phyloP scores from a whole-genome alignment of 2,329 filamentous ascomycete genomes.

The Pseudocercospora eumusae region DNA sequence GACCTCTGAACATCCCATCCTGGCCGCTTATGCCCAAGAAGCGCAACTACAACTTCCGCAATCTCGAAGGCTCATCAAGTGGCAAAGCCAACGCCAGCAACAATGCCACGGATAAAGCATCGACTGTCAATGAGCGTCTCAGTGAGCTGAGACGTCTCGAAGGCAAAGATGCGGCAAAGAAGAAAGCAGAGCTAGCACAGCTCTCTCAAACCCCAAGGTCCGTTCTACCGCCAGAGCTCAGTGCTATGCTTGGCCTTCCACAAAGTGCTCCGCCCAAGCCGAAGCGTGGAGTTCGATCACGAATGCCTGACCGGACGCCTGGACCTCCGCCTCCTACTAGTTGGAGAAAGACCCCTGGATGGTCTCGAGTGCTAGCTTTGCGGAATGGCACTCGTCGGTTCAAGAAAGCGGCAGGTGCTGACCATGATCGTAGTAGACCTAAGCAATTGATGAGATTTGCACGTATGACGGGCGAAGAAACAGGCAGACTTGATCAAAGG shows the following conservation, averaged over 20 bases:
- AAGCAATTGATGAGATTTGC: constrained; percentile 33
- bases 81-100: constrained; percentile 41
- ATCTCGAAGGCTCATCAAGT: constrained; percentile 42
- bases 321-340: constrained; percentile 52
- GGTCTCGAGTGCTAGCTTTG: constrained; percentile 25
- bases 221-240: constrained; percentile 46
- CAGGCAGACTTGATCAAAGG: constrained; percentile 1
- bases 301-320: constrained; percentile 41
- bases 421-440: constrained; percentile 32
- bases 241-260: constrained; percentile 48
- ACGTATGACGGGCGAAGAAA: constrained; percentile 24
- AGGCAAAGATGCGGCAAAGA: constrained; percentile 38
- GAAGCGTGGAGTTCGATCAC: constrained; percentile 43
- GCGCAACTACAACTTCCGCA: constrained; percentile 46
- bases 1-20: constrained; percentile 5
- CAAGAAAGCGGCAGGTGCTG: constrained; percentile 16
- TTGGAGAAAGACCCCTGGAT: constrained; percentile 44
- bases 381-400: constrained; percentile 26
- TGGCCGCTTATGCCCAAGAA: constrained; percentile 51
- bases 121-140: constrained; percentile 50
- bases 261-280: constrained; percentile 50
- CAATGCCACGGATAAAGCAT: constrained; percentile 26
- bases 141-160: constrained; percentile 50
- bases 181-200: constrained; percentile 48
- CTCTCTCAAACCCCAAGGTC: constrained; percentile 45